These are phyloP conservation scores for Cercospora sp. DNA, from an alignment of 2,329 filamentous ascomycete species.

Conservation along the genomic window DNA sequence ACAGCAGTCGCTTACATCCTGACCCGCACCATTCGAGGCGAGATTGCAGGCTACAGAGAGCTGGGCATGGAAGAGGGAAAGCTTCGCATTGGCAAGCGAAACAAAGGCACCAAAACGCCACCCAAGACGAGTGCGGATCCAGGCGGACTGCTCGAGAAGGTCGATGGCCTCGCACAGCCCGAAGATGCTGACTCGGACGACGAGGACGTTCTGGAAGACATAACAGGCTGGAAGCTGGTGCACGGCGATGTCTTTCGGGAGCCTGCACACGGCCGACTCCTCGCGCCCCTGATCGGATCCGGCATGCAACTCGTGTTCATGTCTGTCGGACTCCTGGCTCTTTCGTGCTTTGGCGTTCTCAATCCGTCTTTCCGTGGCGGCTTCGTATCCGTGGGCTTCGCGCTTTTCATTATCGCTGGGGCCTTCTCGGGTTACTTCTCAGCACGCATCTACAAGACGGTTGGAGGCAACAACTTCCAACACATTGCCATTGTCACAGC, in stretches of 20 bases:
- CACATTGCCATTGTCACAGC: constrained; percentile 75
- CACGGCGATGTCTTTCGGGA: constrained; percentile 85
- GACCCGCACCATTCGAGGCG: constrained; percentile 72
- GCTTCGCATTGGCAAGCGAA: constrained; percentile 52
- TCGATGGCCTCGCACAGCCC: constrained; percentile 50
- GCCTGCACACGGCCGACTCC: constrained; percentile 67
- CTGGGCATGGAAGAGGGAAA: constrained; percentile 66
- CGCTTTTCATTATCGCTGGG: constrained; percentile 80
- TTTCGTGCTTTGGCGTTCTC: constrained; percentile 71
- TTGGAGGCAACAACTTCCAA: constrained; percentile 71
- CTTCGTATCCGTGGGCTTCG: constrained; percentile 80
- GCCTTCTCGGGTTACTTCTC: constrained; percentile 87
- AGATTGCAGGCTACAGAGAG: constrained; percentile 74
- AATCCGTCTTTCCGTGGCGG: constrained; percentile 89
- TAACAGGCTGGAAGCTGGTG: constrained; percentile 83
- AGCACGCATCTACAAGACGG: constrained; percentile 77
- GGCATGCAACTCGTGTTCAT: constrained; percentile 86
- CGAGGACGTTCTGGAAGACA: constrained; percentile 73
- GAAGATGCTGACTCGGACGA: constrained; percentile 61
- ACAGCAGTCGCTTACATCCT: constrained; percentile 79
- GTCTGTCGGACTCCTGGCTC: constrained; percentile 60
- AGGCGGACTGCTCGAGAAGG: constrained; percentile 45
- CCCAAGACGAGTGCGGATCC: constrained; percentile 49
- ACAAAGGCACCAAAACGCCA: constrained; percentile 47
- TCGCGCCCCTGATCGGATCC: constrained; percentile 79